Evolutionary conservation across 169 alveolate genomes (phyloP).

Genomic region (Plasmodium chabaudi): DNA sequence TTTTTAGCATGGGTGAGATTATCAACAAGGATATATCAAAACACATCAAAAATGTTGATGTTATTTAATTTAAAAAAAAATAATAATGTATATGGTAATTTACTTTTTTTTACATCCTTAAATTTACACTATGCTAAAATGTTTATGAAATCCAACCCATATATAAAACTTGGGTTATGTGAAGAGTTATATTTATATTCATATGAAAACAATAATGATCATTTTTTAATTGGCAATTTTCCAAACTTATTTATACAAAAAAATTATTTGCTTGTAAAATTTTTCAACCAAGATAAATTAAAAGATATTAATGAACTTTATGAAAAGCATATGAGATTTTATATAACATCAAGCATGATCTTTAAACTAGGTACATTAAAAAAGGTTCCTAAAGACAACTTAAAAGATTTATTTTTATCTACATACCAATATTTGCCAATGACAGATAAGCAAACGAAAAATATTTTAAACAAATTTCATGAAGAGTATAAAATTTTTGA

Average conservation of each 20-base stretch:
- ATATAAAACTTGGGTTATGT: slow-evolving; percentile 75
- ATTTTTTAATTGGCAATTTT: slow-evolving; percentile 67
- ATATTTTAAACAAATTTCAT: slow-evolving; percentile 28
- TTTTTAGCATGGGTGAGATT: slow-evolving; percentile 77
- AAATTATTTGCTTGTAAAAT: slow-evolving; percentile 41
- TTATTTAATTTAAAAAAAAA: slow-evolving; percentile 48
- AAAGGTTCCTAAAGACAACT: slow-evolving; percentile 44
- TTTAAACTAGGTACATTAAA: slow-evolving; percentile 49
- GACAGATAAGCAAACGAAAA: slow-evolving; percentile 58
- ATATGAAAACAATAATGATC: slow-evolving; percentile 67
- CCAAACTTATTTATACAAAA: slow-evolving; percentile 50
- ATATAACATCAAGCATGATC: slow-evolving; percentile 75
- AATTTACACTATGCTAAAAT: slow-evolving; percentile 77
- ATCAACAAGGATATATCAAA: slow-evolving; percentile 76
- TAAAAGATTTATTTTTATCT: slow-evolving; percentile 66
- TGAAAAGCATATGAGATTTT: slow-evolving; percentile 81
- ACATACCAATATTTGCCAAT: slow-evolving; percentile 78
- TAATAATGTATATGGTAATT: slow-evolving; percentile 59
- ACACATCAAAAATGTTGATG: slow-evolving; percentile 69
- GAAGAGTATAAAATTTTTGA: slow-evolving; percentile 23
- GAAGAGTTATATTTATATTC: slow-evolving; percentile 69
- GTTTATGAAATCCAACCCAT: slow-evolving; percentile 76
- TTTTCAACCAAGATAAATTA: slow-evolving; percentile 24
- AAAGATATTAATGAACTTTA: slow-evolving; percentile 29
- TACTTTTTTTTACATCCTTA: slow-evolving; percentile 76